Conservation (phyloP, 2,329 filamentous ascomycete genomes). For the Alternaria triticina region DNA sequence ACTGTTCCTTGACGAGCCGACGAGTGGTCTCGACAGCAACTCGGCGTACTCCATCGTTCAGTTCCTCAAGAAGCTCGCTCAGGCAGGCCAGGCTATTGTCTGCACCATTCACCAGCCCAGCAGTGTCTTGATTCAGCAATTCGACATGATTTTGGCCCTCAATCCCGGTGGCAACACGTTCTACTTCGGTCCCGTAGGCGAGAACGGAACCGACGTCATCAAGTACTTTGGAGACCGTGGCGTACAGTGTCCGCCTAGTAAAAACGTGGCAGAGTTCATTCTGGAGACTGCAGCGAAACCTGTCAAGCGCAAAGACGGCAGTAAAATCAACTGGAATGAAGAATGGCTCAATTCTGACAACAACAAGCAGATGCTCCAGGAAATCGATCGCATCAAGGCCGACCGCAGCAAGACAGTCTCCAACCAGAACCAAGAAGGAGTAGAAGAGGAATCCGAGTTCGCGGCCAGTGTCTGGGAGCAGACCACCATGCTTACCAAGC, state of each 20-base stretch:
- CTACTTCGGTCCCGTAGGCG: constrained; percentile 75
- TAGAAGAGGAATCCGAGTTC: constrained; percentile 60
- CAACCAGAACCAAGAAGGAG: constrained; percentile 7
- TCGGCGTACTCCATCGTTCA: constrained; percentile 71
- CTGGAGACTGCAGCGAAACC: constrained; percentile 69
- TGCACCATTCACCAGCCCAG: constrained; percentile 78
- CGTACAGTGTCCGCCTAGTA: constrained; percentile 68
- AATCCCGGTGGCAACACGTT: constrained; percentile 73
- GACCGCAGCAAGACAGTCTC: constrained; percentile 60
- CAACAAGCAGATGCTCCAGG: constrained; percentile 63
- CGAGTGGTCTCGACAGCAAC: constrained; percentile 72
- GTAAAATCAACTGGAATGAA: constrained; percentile 72
- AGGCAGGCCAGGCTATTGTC: constrained; percentile 72
- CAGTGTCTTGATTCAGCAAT: constrained; percentile 72
- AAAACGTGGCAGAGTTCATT: constrained; percentile 72
- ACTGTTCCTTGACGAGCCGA: constrained; percentile 76
- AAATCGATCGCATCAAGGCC: constrained; percentile 69
- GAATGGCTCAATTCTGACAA: constrained; percentile 74
- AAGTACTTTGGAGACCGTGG: constrained; percentile 73
- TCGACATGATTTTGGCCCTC: constrained; percentile 74
- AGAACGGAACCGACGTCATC: constrained; percentile 69
- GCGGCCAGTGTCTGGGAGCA: constrained; percentile 70
- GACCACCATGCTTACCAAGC: constrained; percentile 69
- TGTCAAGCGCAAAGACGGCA: constrained; percentile 60
- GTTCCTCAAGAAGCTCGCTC: constrained; percentile 71